Conservation (phyloP, 2,329 filamentous ascomycete species). For the Tolypocladium ovalisporum region DNA sequence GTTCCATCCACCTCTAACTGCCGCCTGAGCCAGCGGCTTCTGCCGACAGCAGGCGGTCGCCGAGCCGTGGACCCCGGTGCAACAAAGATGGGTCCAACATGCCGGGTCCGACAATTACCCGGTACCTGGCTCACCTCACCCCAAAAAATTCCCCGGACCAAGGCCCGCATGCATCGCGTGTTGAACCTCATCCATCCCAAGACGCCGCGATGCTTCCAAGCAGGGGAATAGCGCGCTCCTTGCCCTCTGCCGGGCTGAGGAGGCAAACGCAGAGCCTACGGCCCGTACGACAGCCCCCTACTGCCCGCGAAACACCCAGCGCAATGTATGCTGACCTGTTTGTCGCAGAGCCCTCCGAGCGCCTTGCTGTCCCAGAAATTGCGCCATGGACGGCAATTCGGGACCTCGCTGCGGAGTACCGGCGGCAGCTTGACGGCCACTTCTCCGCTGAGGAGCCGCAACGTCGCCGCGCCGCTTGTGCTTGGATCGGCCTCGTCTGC, state of each 20-base stretch:
- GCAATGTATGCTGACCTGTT: constrained; percentile 9
- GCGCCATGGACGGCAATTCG: constrained; percentile 23
- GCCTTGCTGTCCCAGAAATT: constrained; percentile 15
- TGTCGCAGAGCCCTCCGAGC: constrained; percentile 11
- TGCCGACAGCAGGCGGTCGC: not conserved
- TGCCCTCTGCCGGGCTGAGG: constrained; percentile 21
- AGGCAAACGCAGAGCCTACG: constrained; percentile 17
- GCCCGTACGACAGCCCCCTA: not conserved
- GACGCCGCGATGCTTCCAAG: constrained; percentile 31
- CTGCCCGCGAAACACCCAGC: too few species aligned
- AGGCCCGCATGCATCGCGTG: constrained; percentile 3
- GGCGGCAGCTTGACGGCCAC: constrained; percentile 9
- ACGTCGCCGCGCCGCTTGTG: constrained; percentile 13
- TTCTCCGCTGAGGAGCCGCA: constrained; percentile 12
- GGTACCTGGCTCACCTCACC: constrained; percentile 17
- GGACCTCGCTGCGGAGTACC: constrained; percentile 17
- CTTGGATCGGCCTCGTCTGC: constrained; percentile 19
- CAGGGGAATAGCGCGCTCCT: constrained; percentile 29
- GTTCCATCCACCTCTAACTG: not conserved
- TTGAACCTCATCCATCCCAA: constrained; percentile 1
- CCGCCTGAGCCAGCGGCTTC: not conserved
- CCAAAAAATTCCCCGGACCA: constrained; percentile 18
- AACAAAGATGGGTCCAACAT: not conserved
- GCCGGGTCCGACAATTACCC: constrained; percentile 22
- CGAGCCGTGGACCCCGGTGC: not conserved